phyloP scores from a whole-genome alignment of 148 eudicot genomes.

The Linanthus parryae region DNA sequence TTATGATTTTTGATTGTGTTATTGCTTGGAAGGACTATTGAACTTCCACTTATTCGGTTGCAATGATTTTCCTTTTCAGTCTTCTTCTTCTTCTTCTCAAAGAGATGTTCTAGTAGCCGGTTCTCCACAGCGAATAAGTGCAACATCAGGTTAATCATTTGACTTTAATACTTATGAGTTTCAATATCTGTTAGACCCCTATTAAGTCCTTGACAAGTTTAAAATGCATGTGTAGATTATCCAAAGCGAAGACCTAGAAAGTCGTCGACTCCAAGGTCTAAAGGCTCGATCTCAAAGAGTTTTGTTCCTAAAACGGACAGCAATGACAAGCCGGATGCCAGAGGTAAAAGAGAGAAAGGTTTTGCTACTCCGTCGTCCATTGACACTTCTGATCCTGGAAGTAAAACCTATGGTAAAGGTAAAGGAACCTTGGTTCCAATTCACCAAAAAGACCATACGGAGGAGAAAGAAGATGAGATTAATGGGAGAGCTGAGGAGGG shows the following conservation, averaged over 20 bases:
- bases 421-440: conserved; percentile 14
- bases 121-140: conserved; percentile 37
- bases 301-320: conserved; percentile 52
- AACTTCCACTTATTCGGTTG: no score
- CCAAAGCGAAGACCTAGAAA: conserved; percentile 52
- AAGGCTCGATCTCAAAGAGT: conserved; percentile 52
- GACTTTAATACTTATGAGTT: conserved; percentile 1
- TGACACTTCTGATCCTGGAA: conserved; percentile 16
- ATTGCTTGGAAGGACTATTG: no score
- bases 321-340: conserved; percentile 38
- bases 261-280: conserved; percentile 39
- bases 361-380: conserved; percentile 19
- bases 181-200: no score
- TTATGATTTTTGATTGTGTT: no score
- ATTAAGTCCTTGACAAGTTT: no score
- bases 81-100: conserved; percentile 40
- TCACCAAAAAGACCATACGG: conserved; percentile 18
- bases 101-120: conserved; percentile 26
- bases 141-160: conserved; percentile 62
- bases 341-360: conserved; percentile 29
- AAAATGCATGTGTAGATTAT: conserved; percentile 56
- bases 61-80: no score
- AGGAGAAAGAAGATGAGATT: conserved; percentile 27
- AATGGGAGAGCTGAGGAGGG: conserved; percentile 20
- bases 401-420: conserved; percentile 24